Evolutionary conservation across 306 rosid species (phyloP), one percentile per base, ranked within the genome.

Genomic region (Quercus robur): DNA sequence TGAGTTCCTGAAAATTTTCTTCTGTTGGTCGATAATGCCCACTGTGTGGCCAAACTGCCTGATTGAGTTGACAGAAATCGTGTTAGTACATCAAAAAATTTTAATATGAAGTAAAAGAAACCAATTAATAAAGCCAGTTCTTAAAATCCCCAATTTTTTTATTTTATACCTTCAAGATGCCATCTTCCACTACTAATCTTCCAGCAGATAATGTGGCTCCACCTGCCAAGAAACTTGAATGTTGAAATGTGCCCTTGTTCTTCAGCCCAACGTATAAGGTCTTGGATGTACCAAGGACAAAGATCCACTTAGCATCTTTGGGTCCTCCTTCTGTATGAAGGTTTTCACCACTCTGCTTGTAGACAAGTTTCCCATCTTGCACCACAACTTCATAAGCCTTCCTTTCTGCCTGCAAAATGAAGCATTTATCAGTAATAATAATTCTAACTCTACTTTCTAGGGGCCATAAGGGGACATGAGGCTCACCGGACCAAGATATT

Each of bases 11-110:
- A 79, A 94, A 92, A 79, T 94, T 94, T 85, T 92, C 98, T 81
- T 94, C 94, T 3, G 97, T 94, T 15, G 98, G 97, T 78, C 88
- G 98, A 83, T 94, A 94, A 77, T 94, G 98, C 67, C 97, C 98
- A 77, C 98, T 94, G 84, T 94, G 98, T 84, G 97, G 92, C 97
- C 98, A 94, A 80, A 94, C 89, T 35, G 93, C 90, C 98, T 89
- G 76, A 41, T 73, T 52, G 38, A 78, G 55, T 80, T 38, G 73
- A 75, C 75, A 80, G 64, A 55, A 33, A 30, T 55, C 51, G 2
- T 51, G 49, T 88, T 38, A 89, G 84, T 31, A 55, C 26, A 31
- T 25, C 23, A 78, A 74, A 49, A 31, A 75, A 51, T 1, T 21
- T 33, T 44, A 55, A 23, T 28, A 58, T 2, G 73, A 75, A 72